These are phyloP conservation scores for Dactylorhiza incarnata DNA, from an alignment of 106 monocot species.

Conservation along the genomic window DNA sequence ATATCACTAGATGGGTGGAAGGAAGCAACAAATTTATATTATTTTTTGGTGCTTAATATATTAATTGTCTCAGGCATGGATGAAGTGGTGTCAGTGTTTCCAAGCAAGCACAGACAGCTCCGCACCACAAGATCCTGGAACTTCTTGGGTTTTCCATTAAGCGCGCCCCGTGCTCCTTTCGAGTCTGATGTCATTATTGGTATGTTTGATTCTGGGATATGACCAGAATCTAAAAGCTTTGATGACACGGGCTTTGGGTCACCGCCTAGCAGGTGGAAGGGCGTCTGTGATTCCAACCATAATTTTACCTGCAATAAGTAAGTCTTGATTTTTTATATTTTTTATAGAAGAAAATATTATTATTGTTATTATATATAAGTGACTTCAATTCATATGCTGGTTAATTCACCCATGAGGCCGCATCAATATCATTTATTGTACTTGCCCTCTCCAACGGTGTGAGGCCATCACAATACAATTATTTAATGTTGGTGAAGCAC, in stretches of 20 bases:
- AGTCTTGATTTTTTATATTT: background rate
- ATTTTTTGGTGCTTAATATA: background rate
- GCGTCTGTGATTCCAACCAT: slow-evolving; percentile 12
- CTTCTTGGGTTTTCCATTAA: slow-evolving; percentile 20
- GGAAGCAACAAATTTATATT: too few relatives aligned
- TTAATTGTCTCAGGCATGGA: background rate
- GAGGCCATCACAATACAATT: too few relatives aligned
- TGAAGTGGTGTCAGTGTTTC: slow-evolving; percentile 19
- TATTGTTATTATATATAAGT: too few relatives aligned
- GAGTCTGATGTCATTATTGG: slow-evolving; percentile 29
- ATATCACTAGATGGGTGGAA: too few relatives aligned
- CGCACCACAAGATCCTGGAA: slow-evolving; percentile 35
- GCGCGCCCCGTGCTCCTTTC: background rate
- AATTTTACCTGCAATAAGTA: slow-evolving; percentile 43
- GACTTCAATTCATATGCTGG: too few relatives aligned
- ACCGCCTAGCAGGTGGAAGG: slow-evolving; percentile 29
- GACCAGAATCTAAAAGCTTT: slow-evolving; percentile 36
- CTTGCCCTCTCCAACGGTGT: too few relatives aligned
- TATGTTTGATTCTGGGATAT: slow-evolving; percentile 24
- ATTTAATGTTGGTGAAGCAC: too few relatives aligned
- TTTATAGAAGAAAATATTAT: too few relatives aligned
- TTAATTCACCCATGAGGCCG: too few relatives aligned
- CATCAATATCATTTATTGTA: too few relatives aligned
- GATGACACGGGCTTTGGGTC: slow-evolving; percentile 24
- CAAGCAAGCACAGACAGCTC: slow-evolving; percentile 6